These are phyloP conservation scores for Tuber indicum DNA, from an alignment of 495 filamentous ascomycete genomes.

Conservation along the genomic window DNA sequence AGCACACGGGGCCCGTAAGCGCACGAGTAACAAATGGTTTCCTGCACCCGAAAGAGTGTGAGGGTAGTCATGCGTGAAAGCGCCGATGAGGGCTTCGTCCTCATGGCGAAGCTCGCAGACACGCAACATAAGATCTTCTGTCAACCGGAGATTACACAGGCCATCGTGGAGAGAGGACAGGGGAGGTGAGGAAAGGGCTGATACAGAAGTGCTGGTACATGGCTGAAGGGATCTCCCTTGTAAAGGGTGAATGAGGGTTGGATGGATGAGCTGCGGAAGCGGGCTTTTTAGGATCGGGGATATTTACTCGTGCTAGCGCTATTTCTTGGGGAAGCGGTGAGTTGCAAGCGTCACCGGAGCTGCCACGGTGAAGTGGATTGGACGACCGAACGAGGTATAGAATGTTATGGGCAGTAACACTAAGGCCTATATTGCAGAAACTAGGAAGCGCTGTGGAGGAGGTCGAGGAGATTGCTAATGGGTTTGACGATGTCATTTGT, in stretches of 20 bases:
- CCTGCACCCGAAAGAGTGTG: constrained; percentile 24
- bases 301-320: no score
- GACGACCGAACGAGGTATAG: no score
- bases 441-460: constrained; percentile 13
- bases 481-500: no score
- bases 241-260: not conserved
- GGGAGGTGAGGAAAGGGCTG: not conserved
- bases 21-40: constrained; percentile 34
- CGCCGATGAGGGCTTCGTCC: constrained; percentile 43
- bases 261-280: no score
- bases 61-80: constrained; percentile 42
- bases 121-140: not conserved
- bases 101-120: constrained; percentile 17
- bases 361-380: no score
- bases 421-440: constrained; percentile 15
- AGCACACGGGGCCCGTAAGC: constrained; percentile 36
- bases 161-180: not conserved
- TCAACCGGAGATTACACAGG: constrained; percentile 6
- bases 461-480: no score
- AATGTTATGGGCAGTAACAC: constrained; percentile 4
- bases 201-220: not conserved
- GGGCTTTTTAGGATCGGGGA: no score
- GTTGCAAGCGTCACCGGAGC: no score
- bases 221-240: not conserved
- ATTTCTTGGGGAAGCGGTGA: no score